These are phyloP conservation scores for Bidens hawaiensis DNA, from an alignment of 140 eudicot species.

Conservation along the genomic window DNA sequence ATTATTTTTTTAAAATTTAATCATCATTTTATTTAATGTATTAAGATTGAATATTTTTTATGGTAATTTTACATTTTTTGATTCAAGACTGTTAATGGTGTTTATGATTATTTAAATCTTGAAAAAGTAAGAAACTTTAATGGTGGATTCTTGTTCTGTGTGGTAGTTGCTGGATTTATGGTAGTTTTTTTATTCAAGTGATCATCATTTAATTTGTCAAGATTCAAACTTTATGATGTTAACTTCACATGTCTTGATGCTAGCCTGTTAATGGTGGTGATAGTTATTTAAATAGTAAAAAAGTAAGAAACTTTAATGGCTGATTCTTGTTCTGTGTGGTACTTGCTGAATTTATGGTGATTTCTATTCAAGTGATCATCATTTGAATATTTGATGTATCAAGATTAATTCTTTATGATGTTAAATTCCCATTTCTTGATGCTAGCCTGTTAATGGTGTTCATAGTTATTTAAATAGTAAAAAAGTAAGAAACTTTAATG, in stretches of 20 bases:
- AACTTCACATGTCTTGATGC: neutral
- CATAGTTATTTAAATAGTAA: neutral
- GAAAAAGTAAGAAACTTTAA: slow-evolving; percentile 2
- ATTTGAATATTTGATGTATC: slow-evolving; percentile 11
- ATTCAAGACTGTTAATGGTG: slow-evolving; percentile 1
- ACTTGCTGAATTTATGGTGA: slow-evolving; percentile 73
- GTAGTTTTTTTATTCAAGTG: too few relatives aligned
- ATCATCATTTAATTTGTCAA: too few relatives aligned
- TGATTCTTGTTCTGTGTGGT: too few relatives aligned
- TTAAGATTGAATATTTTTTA: slow-evolving; percentile 18
- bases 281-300: neutral
- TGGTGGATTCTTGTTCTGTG: too few relatives aligned
- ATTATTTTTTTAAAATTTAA: neutral
- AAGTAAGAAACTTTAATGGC: slow-evolving; percentile 1
- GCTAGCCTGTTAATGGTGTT: neutral
- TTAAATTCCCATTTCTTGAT: neutral
- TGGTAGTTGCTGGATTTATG: slow-evolving; percentile 81
- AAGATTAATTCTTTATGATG: slow-evolving; percentile 11
- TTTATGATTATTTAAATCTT: neutral
- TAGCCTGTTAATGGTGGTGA: slow-evolving; percentile 3
- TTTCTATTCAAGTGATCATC: too few relatives aligned
- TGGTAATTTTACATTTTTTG: neutral
- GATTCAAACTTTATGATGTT: slow-evolving; percentile 10
- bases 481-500: neutral
- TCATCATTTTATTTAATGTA: neutral